phyloP scores from a whole-genome alignment of 306 rosid genomes.

The Luffa aegyptiaca region DNA sequence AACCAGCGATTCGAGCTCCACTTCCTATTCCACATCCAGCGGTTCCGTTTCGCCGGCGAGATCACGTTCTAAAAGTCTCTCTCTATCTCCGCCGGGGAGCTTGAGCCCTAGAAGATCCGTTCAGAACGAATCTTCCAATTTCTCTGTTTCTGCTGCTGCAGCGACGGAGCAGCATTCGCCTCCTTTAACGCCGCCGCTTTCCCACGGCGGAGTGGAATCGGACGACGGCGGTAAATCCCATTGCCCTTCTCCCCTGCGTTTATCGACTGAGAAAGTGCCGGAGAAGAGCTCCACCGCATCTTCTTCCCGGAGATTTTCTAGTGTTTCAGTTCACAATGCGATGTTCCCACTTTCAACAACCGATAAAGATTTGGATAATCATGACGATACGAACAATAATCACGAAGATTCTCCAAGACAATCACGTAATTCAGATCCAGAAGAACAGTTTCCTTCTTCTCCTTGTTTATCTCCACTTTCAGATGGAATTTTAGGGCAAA shows the following conservation, averaged over 20 bases:
- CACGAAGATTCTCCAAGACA: slow-evolving; percentile 6
- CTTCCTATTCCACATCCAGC: slow-evolving; percentile 43
- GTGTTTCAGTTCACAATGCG: slow-evolving; percentile 8
- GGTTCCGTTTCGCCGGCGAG: slow-evolving; percentile 50
- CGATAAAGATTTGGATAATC: background rate
- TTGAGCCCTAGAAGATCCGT: slow-evolving; percentile 21
- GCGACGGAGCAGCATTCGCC: slow-evolving; percentile 1
- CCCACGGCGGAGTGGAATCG: background rate
- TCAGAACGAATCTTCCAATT: background rate
- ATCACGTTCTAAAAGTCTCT: slow-evolving; percentile 44
- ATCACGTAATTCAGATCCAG: slow-evolving; percentile 9
- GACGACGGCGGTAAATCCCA: slow-evolving; percentile 4
- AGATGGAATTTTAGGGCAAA: slow-evolving; percentile 13
- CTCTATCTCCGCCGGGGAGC: slow-evolving; percentile 29
- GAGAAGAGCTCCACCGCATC: slow-evolving; percentile 17
- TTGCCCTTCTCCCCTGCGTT: slow-evolving; percentile 4
- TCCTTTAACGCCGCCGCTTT: background rate
- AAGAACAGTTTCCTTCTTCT: slow-evolving; percentile 20
- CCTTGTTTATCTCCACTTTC: slow-evolving; percentile 21
- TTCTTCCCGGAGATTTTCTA: slow-evolving; percentile 1
- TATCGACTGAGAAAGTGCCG: slow-evolving; percentile 17
- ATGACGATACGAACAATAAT: background rate
- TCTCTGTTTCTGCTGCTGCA: background rate
- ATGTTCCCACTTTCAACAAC: slow-evolving; percentile 21
- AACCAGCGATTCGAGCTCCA: slow-evolving; percentile 33